Conservation (phyloP, 106 monocot genomes). For the Dendrobium huoshanense region DNA sequence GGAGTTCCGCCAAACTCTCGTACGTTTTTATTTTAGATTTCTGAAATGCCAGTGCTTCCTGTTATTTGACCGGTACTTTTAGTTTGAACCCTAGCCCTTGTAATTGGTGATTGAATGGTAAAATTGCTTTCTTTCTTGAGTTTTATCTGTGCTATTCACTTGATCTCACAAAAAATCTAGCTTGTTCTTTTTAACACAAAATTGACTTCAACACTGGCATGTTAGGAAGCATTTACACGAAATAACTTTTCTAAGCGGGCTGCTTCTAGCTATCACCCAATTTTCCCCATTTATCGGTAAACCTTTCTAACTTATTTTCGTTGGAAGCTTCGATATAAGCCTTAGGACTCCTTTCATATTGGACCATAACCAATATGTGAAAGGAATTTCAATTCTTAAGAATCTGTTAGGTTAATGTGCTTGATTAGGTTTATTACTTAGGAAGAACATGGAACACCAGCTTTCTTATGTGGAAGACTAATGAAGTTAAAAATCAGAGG, state of each 20-base stretch:
- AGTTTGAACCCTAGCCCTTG: background rate
- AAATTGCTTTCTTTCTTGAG: background rate
- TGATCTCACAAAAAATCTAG: background rate
- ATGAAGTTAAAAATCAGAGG: background rate
- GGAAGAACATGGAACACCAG: background rate
- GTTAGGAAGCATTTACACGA: background rate
- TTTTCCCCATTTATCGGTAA: too few relatives aligned
- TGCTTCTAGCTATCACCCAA: too few relatives aligned
- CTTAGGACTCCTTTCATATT: background rate
- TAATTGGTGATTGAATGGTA: background rate
- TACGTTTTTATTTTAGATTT: constrained; percentile 12
- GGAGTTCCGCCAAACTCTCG: constrained; percentile 73
- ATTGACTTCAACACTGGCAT: background rate
- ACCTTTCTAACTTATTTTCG: background rate
- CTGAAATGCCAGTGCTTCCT: background rate
- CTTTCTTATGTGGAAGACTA: background rate
- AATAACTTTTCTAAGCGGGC: background rate
- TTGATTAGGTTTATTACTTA: background rate
- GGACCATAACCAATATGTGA: background rate
- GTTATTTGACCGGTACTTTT: background rate
- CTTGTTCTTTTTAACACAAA: background rate
- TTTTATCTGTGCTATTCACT: background rate
- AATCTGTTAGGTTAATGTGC: background rate
- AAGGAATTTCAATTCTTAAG: background rate
- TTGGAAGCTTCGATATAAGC: background rate